A percentile compares a stretch with the other conserved stretches of the same genome.
Conservation (phyloP, 768 basidiomycete species). For the Dioszegia aurantiaca region DNA sequence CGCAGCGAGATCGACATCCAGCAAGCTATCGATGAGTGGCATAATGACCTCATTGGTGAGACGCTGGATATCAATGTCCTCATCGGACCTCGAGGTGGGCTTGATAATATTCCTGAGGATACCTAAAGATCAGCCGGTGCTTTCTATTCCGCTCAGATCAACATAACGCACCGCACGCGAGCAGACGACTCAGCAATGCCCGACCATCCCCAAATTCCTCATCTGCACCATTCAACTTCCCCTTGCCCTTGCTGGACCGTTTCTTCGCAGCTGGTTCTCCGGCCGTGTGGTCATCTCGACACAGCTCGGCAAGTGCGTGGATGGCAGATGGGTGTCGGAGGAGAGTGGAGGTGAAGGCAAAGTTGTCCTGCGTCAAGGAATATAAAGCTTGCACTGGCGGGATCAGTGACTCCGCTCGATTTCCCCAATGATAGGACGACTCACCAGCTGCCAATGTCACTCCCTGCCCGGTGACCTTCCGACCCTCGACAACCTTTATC, state of each 20-base stretch:
- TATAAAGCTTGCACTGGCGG: conserved; percentile 80
- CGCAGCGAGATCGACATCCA: conserved; percentile 39
- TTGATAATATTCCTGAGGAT: conserved; percentile 36
- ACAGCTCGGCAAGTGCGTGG: conserved; percentile 23
- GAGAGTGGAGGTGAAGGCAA: conserved; percentile 66
- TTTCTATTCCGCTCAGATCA: background rate
- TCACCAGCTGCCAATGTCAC: conserved; percentile 78
- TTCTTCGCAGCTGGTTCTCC: conserved; percentile 11
- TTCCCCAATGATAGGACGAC: conserved; percentile 17
- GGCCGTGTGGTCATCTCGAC: conserved; percentile 25
- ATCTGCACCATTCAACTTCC: conserved; percentile 33
- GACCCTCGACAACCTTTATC: conserved; percentile 78
- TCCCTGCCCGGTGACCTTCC: conserved; percentile 65
- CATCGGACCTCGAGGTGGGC: conserved; percentile 27
- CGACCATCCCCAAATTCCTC: conserved; percentile 51
- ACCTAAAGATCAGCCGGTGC: conserved; percentile 20
- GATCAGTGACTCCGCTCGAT: background rate
- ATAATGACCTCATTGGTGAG: conserved; percentile 42
- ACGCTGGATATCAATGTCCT: conserved; percentile 25
- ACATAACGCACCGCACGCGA: conserved; percentile 42
- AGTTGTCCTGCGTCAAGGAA: conserved; percentile 87
- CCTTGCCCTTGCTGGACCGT: conserved; percentile 34
- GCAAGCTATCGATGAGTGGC: conserved; percentile 41
- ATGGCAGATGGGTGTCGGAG: conserved; percentile 48
- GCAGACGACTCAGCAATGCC: conserved; percentile 31